These are phyloP conservation scores for Cenococcum geophilum DNA, from an alignment of 495 filamentous ascomycete species.

Conservation along the genomic window DNA sequence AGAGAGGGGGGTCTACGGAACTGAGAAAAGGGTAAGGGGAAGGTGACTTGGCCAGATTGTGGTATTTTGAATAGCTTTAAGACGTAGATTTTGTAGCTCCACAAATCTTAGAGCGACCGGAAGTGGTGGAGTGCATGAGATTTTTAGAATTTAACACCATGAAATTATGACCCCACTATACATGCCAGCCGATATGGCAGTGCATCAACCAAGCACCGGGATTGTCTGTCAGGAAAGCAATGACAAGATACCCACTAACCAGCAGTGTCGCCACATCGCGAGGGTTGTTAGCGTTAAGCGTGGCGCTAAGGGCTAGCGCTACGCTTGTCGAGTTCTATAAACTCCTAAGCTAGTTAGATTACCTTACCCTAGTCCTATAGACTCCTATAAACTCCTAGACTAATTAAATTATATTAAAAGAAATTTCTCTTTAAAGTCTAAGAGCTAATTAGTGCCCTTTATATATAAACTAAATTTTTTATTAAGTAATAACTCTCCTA, in stretches of 20 bases:
- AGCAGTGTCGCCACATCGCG: constrained; percentile 32
- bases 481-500: too few relatives aligned
- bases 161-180: background rate
- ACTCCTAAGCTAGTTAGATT: too few relatives aligned
- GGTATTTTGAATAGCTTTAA: background rate
- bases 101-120: background rate
- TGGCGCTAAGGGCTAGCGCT: too few relatives aligned
- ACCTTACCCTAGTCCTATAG: too few relatives aligned
- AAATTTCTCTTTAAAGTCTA: too few relatives aligned
- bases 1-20: constrained; percentile 11
- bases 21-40: background rate
- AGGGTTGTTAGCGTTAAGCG: constrained; percentile 32
- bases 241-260: constrained; percentile 29
- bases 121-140: background rate
- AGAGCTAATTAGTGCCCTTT: too few relatives aligned
- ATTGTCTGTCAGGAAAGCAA: constrained; percentile 34
- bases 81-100: background rate
- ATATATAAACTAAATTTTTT: too few relatives aligned
- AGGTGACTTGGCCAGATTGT: background rate
- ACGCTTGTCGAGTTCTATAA: too few relatives aligned
- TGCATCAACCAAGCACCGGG: constrained; percentile 33
- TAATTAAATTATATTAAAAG: too few relatives aligned
- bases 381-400: too few relatives aligned
- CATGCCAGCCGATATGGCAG: constrained; percentile 31
- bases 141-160: background rate